Evolutionary conservation across 164 flowering plant species (phyloP).

Genomic region (Brasenia schreberi): DNA sequence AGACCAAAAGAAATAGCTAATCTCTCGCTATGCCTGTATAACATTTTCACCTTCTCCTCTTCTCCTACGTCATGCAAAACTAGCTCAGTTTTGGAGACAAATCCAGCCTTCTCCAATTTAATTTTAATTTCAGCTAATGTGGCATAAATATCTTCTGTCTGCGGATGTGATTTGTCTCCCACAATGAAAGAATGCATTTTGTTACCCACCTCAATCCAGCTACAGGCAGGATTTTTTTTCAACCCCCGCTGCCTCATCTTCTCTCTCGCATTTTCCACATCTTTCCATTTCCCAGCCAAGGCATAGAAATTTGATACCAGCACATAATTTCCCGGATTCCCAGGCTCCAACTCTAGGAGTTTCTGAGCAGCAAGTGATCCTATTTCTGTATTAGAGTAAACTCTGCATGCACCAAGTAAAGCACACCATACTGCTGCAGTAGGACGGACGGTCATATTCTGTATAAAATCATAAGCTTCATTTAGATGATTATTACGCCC

Average conservation of each 20-base stretch:
- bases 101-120: conserved; percentile 42
- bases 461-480: conserved; percentile 52
- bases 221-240: conserved; percentile 78
- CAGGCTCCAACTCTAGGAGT: conserved; percentile 50
- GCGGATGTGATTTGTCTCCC: conserved; percentile 61
- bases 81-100: conserved; percentile 48
- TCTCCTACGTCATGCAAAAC: conserved; percentile 57
- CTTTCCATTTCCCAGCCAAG: conserved; percentile 53
- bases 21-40: conserved; percentile 75
- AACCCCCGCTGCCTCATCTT: conserved; percentile 53
- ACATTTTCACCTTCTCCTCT: conserved; percentile 51
- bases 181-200: conserved; percentile 53
- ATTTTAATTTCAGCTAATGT: conserved; percentile 32
- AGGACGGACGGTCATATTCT: conserved; percentile 42
- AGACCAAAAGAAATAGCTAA: conserved; percentile 69
- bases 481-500: conserved; percentile 60
- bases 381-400: conserved; percentile 42
- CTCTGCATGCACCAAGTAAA: conserved; percentile 63
- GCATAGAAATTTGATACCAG: conserved; percentile 66
- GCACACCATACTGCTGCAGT: conserved; percentile 68
- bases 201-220: conserved; percentile 69
- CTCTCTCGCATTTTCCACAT: conserved; percentile 48
- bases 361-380: conserved; percentile 56
- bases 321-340: conserved; percentile 63
- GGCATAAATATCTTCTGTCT: conserved; percentile 30